phyloP scores from a whole-genome alignment of 1,284 basidiomycete species.

The Cutaneotrichosporon sp. region DNA sequence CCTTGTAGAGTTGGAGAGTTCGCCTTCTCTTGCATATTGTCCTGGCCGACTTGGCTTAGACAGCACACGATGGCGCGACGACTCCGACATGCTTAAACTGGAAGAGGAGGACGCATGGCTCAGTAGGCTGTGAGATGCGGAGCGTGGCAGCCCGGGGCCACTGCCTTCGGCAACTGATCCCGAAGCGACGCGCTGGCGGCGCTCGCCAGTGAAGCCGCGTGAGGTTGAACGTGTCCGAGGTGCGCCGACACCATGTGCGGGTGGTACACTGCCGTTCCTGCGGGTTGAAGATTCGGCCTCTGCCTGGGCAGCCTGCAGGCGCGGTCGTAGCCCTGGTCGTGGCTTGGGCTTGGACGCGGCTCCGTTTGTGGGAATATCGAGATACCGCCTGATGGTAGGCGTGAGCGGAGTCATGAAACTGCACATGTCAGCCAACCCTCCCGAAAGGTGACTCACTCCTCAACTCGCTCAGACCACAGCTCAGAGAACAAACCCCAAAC shows the following conservation, averaged over 20 bases:
- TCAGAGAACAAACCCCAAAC: conserved; percentile 53
- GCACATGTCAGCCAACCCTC: conserved; percentile 17
- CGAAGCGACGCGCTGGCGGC: conserved; percentile 8
- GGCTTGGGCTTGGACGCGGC: conserved; percentile 25
- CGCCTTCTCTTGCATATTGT: background rate
- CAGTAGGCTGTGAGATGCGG: background rate
- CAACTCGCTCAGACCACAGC: conserved; percentile 55
- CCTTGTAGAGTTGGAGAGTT: conserved; percentile 2
- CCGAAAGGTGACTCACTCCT: conserved; percentile 42
- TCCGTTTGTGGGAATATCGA: conserved; percentile 43
- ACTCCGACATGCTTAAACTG: conserved; percentile 10
- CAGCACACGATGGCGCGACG: conserved; percentile 19
- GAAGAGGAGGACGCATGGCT: conserved; percentile 10
- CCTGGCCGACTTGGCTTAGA: conserved; percentile 31
- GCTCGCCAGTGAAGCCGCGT: background rate
- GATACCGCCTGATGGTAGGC: conserved; percentile 54
- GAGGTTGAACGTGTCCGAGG: conserved; percentile 3
- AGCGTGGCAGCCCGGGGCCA: background rate
- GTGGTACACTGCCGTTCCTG: conserved; percentile 10
- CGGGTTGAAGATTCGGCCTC: conserved; percentile 4
- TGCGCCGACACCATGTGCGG: background rate
- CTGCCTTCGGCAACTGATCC: background rate
- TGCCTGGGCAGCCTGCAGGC: conserved; percentile 13
- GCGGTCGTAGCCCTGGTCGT: conserved; percentile 15
- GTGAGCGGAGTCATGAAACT: conserved; percentile 55